A percentile compares a stretch with the other conserved stretches of the same genome.
These are phyloP conservation scores for Colletotrichum echinochloae DNA, from an alignment of 2,329 filamentous ascomycete species.

Conservation along the genomic window DNA sequence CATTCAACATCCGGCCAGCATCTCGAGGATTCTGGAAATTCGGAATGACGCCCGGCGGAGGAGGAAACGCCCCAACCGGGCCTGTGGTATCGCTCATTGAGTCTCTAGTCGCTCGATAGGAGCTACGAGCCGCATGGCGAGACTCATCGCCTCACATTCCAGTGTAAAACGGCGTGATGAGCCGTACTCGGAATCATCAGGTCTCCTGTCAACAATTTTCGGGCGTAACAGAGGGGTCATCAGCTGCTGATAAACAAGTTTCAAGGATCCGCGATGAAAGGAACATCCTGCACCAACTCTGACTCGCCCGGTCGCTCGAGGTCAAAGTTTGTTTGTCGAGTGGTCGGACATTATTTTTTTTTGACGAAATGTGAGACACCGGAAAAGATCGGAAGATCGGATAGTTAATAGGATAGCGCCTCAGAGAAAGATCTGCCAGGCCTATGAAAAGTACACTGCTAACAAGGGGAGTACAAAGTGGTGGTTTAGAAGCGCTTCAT, in stretches of 20 bases:
- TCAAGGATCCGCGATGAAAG: background rate
- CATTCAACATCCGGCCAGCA: constrained; percentile 33
- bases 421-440: too few relatives aligned
- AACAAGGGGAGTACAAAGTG: background rate
- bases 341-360: constrained; percentile 24
- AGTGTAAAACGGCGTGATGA: background rate
- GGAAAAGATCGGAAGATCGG: too few relatives aligned
- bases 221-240: background rate
- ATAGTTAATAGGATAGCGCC: too few relatives aligned
- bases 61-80: constrained; percentile 40
- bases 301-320: constrained; percentile 25
- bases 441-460: too few relatives aligned
- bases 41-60: constrained; percentile 43
- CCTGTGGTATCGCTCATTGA: constrained; percentile 32
- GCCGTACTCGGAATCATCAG: background rate
- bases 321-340: constrained; percentile 26
- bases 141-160: constrained; percentile 27
- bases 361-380: background rate
- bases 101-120: constrained; percentile 14
- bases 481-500: background rate
- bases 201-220: background rate
- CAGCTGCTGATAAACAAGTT: constrained; percentile 27
- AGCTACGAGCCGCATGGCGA: constrained; percentile 19
- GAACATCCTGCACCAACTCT: constrained; percentile 3
- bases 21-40: constrained; percentile 43